Evolutionary conservation across 1,139 yeast genomes (phyloP).

Genomic region (Nakaseomyces glabratus): DNA sequence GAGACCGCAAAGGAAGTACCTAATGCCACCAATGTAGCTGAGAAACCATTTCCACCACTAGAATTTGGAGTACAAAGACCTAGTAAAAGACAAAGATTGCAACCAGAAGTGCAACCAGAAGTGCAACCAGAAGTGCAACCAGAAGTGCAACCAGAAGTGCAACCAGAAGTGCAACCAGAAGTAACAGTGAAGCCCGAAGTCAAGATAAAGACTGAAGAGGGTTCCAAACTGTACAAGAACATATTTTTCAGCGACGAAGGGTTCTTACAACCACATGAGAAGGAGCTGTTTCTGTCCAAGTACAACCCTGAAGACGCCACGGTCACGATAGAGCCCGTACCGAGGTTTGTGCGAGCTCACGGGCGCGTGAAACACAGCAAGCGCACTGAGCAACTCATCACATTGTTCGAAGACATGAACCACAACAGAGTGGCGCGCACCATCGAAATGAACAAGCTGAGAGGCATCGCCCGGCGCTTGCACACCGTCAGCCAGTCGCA

Average conservation of each 20-base stretch:
- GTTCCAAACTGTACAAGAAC: slow-evolving; percentile 8
- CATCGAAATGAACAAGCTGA: slow-evolving; percentile 24
- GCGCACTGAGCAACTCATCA: slow-evolving; percentile 12
- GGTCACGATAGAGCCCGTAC: slow-evolving; percentile 22
- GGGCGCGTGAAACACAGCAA: slow-evolving; percentile 17
- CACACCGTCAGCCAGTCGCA: background rate
- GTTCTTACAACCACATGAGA: slow-evolving; percentile 3
- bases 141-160: background rate
- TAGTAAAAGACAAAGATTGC: too few relatives aligned
- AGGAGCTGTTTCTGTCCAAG: slow-evolving; percentile 14
- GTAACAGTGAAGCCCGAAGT: background rate
- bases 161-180: background rate
- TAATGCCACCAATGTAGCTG: too few relatives aligned
- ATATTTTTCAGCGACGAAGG: slow-evolving; percentile 5
- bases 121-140: background rate
- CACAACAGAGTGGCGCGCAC: slow-evolving; percentile 13
- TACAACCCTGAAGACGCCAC: slow-evolving; percentile 18
- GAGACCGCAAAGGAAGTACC: too few relatives aligned
- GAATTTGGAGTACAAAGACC: too few relatives aligned
- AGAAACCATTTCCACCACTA: too few relatives aligned
- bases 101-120: too few relatives aligned
- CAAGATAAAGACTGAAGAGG: background rate
- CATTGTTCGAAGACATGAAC: slow-evolving; percentile 15
- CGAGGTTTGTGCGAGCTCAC: slow-evolving; percentile 12
- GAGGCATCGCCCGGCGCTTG: slow-evolving; percentile 20